phyloP scores from a whole-genome alignment of 225 moss, liverwort and hornwort species.

The Antitrichia curtipendula region DNA sequence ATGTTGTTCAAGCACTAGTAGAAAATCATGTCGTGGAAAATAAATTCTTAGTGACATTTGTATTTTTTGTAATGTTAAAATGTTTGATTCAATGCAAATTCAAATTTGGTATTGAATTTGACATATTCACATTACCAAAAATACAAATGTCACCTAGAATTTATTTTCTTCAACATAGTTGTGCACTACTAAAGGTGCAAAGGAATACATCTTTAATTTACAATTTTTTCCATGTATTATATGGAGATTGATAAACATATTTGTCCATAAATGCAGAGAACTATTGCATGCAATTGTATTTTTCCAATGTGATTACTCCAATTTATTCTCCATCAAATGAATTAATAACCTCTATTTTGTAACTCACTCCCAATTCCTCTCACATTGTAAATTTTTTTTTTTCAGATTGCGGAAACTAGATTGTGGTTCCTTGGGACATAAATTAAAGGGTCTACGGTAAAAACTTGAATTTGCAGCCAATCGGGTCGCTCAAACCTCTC shows the following conservation, averaged over 20 bases:
- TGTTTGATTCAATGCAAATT: too few species aligned
- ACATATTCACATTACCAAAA: fast-evolving
- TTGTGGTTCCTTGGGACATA: not conserved
- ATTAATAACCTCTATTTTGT: not conserved
- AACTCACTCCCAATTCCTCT: not conserved
- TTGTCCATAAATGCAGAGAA: fast-evolving
- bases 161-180: fast-evolving
- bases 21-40: not conserved
- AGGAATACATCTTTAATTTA: not conserved
- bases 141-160: fast-evolving
- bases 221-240: not conserved
- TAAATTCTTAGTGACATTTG: too few species aligned
- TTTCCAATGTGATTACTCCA: fast-evolving
- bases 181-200: not conserved
- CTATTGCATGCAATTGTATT: not conserved
- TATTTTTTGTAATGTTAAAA: too few species aligned
- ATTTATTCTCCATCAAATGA: not conserved
- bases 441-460: not conserved
- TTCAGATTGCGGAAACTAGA: fast-evolving
- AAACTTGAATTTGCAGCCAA: not conserved
- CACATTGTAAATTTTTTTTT: not conserved
- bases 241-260: too few species aligned
- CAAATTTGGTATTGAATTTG: not conserved
- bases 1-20: not conserved
- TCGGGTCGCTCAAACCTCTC: too few species aligned